Base-by-base conservation (phyloP, 163 green algal genomes). In the Chlorella variabilis region DNA sequence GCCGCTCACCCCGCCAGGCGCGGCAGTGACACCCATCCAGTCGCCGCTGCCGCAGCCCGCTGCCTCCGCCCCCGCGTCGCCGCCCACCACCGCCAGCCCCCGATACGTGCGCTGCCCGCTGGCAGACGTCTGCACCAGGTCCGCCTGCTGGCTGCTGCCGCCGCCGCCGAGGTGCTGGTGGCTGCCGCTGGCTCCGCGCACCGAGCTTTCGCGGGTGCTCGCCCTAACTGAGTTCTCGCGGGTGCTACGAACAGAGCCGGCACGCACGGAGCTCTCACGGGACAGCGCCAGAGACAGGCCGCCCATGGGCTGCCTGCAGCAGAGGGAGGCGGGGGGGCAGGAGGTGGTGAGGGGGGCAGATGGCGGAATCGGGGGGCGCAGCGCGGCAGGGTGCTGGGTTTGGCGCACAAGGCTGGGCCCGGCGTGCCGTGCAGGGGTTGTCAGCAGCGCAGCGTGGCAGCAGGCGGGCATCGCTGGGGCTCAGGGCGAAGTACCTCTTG, bases 201-300 rank as follows among this genome's bases (percentile, higher is more conserved):
- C 1, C 0, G 61, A 66, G 61, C 13, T 39, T 34, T 34, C 54
- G 39, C 65, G 61, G 11, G 20, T 63, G 65, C 78, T 31, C 1
- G 67, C 67, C 4, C 56, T 36, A 36, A 70, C 38, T 1, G 70
- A 77, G 5, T 27, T 39, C 9, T 65, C 31, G 4, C 48, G 70
- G 15, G 58, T n/a, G 56, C 73, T 56, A 29, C 59, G 71, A 4
- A 41, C 6, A 9, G 54, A 34, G 54, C 63, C 74, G 36, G 65
- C 79, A 1, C 70, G 70, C 20, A 73, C 31, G 2, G 66, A 79
- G 48, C 39, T 65, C 23, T 85, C 80, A 0, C 80, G 62, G 2
- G 80, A 85, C 58, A 85, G 70, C 1, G 80, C 80, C 20, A 59
- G 21, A 36, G 48, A 77, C 2, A 85, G 70, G 48, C 70, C 80